These are phyloP conservation scores for Colletotrichum sojae DNA, from an alignment of 2,329 filamentous ascomycete genomes.

Conservation along the genomic window DNA sequence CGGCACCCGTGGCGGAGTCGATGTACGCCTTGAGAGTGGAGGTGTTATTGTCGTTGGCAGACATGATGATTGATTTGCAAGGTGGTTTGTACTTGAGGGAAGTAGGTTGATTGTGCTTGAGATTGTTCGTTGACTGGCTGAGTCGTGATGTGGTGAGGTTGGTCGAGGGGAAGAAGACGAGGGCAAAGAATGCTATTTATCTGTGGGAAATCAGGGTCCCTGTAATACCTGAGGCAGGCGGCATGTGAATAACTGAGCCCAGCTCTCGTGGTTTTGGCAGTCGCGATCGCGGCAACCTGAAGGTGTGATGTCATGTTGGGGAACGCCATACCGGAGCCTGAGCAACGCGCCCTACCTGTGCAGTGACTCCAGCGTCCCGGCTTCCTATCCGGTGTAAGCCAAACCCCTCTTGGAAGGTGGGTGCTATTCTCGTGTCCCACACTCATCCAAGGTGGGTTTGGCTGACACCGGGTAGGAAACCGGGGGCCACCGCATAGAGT, in stretches of 20 bases:
- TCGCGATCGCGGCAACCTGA: slow-evolving; percentile 22
- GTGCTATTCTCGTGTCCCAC: no score
- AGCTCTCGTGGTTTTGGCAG: slow-evolving; percentile 27
- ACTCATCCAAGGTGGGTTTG: no score
- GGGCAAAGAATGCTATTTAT: slow-evolving; percentile 30
- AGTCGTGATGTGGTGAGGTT: neutral
- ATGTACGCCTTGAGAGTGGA: slow-evolving; percentile 86
- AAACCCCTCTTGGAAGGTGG: no score
- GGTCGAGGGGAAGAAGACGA: neutral
- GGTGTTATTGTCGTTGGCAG: slow-evolving; percentile 53
- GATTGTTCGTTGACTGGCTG: neutral
- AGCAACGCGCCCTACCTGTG: neutral
- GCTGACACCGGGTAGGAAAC: no score
- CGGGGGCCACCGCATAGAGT: no score
- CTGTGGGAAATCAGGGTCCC: neutral
- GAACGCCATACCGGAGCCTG: slow-evolving; percentile 8
- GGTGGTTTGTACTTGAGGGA: neutral
- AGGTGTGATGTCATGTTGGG: slow-evolving; percentile 39
- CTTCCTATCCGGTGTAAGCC: no score
- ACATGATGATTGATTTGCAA: slow-evolving; percentile 31
- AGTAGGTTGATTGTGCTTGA: slow-evolving; percentile 2
- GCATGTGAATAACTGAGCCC: slow-evolving; percentile 26
- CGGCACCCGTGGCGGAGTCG: slow-evolving; percentile 79
- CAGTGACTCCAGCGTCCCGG: no score
- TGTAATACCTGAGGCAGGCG: slow-evolving; percentile 18